Conservation (phyloP, 2,329 filamentous ascomycete species). For the Penicillium thymicola region DNA sequence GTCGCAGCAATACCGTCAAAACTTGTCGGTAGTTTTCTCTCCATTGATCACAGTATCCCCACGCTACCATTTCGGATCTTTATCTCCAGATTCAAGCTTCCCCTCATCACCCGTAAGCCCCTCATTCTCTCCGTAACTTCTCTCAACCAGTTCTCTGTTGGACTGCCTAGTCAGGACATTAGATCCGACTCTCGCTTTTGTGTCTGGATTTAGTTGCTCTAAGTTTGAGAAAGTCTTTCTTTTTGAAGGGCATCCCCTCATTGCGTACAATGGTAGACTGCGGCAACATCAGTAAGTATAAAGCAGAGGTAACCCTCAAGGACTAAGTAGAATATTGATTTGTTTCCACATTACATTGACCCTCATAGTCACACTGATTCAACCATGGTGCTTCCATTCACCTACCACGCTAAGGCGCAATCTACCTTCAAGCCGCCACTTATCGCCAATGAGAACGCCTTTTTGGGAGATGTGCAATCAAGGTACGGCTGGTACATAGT, state of each 20-base stretch:
- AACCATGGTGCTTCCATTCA: conserved; percentile 45
- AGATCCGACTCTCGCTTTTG: conserved; percentile 7
- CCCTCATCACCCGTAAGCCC: conserved; percentile 8
- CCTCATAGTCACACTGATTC: not conserved
- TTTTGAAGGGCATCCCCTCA: conserved; percentile 8
- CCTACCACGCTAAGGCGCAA: conserved; percentile 58
- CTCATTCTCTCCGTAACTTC: not conserved
- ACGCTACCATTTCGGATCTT: not conserved
- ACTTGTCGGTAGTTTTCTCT: not conserved
- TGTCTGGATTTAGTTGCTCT: not conserved
- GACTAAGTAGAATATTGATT: not conserved
- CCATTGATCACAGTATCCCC: not conserved
- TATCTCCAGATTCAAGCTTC: conserved; percentile 5
- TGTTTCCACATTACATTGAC: not conserved
- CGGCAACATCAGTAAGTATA: conserved; percentile 1
- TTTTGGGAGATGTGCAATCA: conserved; percentile 60
- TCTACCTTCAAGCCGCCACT: conserved; percentile 61
- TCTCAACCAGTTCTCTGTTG: not conserved
- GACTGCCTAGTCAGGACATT: conserved; percentile 16
- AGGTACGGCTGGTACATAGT: conserved; percentile 37
- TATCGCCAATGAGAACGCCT: conserved; percentile 67
- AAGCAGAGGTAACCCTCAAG: not conserved
- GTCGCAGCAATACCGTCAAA: not conserved
- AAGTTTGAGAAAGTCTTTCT: not conserved
- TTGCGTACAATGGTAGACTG: not conserved